These are phyloP conservation scores for Mortierella hygrophila DNA, from an alignment of 192 early-diverging fungal genomes.

Conservation along the genomic window DNA sequence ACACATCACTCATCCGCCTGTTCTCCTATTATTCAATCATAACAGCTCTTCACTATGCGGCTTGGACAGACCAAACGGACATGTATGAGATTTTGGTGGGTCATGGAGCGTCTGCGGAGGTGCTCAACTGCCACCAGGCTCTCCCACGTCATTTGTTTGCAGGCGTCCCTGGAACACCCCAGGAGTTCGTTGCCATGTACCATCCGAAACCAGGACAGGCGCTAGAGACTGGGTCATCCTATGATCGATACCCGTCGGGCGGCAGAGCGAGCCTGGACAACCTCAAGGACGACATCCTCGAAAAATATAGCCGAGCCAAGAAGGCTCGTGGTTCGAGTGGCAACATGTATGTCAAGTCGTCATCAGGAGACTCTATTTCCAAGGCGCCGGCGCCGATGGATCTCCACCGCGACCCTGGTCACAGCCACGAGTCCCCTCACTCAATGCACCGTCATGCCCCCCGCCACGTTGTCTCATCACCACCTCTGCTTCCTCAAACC, in stretches of 20 bases:
- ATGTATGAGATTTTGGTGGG: conserved; percentile 32
- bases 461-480: conserved; percentile 26
- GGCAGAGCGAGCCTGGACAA: conserved; percentile 11
- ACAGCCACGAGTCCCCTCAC: conserved; percentile 3
- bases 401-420: conserved; percentile 2
- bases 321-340: conserved; percentile 22
- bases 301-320: conserved; percentile 43
- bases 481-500: conserved; percentile 18
- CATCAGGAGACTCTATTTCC: conserved; percentile 22
- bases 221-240: conserved; percentile 14
- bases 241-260: neutral
- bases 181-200: conserved; percentile 35
- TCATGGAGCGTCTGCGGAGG: conserved; percentile 32
- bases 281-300: conserved; percentile 45
- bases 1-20: neutral
- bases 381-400: conserved; percentile 16
- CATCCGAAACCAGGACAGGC: conserved; percentile 13
- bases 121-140: conserved; percentile 35
- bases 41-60: conserved; percentile 48
- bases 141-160: conserved; percentile 37
- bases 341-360: conserved; percentile 42
- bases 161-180: conserved; percentile 7
- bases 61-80: conserved; percentile 32
- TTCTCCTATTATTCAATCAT: neutral
- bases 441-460: neutral